phyloP scores from a whole-genome alignment of 1,284 basidiomycete species.

The Phellinidium pouzarii region DNA sequence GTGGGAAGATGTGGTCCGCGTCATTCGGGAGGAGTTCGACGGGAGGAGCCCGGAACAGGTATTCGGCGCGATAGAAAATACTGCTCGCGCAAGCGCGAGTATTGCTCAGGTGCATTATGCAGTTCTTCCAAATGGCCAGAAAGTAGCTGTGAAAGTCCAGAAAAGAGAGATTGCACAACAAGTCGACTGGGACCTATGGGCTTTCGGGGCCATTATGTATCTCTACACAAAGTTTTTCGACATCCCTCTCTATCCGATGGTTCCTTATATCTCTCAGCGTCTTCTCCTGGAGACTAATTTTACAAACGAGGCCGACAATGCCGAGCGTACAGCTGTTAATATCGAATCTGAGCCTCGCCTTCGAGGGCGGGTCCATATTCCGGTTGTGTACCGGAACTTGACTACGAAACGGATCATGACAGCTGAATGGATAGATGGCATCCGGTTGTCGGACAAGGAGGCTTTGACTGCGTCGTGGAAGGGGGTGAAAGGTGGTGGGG shows the following conservation, averaged over 20 bases:
- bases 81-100: slow-evolving; percentile 77
- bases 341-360: slow-evolving; percentile 62
- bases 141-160: slow-evolving; percentile 88
- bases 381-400: slow-evolving; percentile 66
- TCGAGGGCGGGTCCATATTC: slow-evolving; percentile 68
- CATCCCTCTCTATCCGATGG: slow-evolving; percentile 68
- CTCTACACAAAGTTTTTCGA: slow-evolving; percentile 72
- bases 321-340: slow-evolving; percentile 50
- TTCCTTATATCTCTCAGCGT: slow-evolving; percentile 80
- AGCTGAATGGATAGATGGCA: slow-evolving; percentile 84
- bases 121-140: slow-evolving; percentile 45
- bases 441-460: slow-evolving; percentile 64
- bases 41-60: slow-evolving; percentile 61
- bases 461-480: slow-evolving; percentile 55
- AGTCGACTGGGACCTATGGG: slow-evolving; percentile 73
- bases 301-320: slow-evolving; percentile 64
- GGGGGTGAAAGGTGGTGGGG: slow-evolving; percentile 25
- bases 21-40: slow-evolving; percentile 70
- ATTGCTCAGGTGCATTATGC: slow-evolving; percentile 88
- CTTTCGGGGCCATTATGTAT: slow-evolving; percentile 56
- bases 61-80: slow-evolving; percentile 71
- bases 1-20: slow-evolving; percentile 59
- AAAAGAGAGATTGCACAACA: slow-evolving; percentile 83
- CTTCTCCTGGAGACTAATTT: slow-evolving; percentile 81
- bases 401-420: slow-evolving; percentile 76